These are phyloP conservation scores for Misopates orontium DNA, from an alignment of 257 asterid genomes.

Conservation along the genomic window DNA sequence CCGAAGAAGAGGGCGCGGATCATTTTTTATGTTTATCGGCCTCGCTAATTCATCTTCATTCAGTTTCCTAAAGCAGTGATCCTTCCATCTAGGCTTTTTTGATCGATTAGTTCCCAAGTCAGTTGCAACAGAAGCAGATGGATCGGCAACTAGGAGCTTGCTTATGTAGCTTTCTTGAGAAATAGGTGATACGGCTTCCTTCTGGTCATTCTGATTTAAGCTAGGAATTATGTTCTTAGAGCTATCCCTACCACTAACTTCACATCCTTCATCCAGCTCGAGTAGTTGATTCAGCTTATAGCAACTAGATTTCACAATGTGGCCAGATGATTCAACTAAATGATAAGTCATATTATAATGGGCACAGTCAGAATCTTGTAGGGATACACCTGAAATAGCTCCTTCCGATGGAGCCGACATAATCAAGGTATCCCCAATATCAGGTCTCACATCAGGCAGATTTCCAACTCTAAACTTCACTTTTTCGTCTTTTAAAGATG, in stretches of 20 bases:
- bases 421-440: constrained; percentile 36
- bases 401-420: constrained; percentile 45
- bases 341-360: constrained; percentile 41
- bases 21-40: constrained; percentile 73
- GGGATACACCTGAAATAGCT: constrained; percentile 39
- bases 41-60: constrained; percentile 65
- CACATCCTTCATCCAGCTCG: constrained; percentile 38
- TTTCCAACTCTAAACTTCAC: constrained; percentile 43
- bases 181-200: constrained; percentile 67
- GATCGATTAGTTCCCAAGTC: constrained; percentile 40
- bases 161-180: constrained; percentile 85
- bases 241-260: constrained; percentile 38
- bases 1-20: constrained; percentile 95
- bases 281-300: constrained; percentile 47
- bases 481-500: constrained; percentile 33
- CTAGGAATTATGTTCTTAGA: constrained; percentile 36
- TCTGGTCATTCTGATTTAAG: constrained; percentile 50
- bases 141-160: constrained; percentile 56
- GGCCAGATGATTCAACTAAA: constrained; percentile 75
- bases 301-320: constrained; percentile 56
- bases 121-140: constrained; percentile 38
- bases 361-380: constrained; percentile 36
- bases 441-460: constrained; percentile 39
- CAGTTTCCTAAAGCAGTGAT: constrained; percentile 75
- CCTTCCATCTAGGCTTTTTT: constrained; percentile 88